phyloP scores from a whole-genome alignment of 139 green algal species.

The Micractinium sp. region DNA sequence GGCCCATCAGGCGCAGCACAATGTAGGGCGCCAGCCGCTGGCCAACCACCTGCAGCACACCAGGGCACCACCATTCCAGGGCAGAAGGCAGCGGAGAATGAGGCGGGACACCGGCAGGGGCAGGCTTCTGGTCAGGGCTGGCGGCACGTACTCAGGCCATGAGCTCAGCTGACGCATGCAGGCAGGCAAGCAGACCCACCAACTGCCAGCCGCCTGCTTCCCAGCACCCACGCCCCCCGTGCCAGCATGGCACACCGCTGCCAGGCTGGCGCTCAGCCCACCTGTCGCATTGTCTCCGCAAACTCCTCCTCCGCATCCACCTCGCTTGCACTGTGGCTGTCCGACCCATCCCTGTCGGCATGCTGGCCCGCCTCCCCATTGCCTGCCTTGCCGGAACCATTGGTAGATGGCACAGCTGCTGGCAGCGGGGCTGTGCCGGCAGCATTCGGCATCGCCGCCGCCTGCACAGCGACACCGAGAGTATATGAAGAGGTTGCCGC shows the following conservation, averaged over 20 bases:
- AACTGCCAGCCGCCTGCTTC: not conserved
- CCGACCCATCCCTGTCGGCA: not conserved
- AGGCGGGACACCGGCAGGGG: not conserved
- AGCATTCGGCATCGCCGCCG: not conserved
- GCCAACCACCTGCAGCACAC: conserved; percentile 36
- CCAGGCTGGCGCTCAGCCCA: not conserved
- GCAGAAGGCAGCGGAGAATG: not conserved
- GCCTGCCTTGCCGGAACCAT: too few relatives aligned
- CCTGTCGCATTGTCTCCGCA: conserved; percentile 5
- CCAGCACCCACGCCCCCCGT: not conserved
- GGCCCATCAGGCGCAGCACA: conserved; percentile 22
- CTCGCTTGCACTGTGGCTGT: not conserved
- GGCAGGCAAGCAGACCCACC: too few relatives aligned
- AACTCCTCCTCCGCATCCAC: not conserved
- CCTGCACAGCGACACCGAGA: not conserved
- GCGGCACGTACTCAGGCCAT: too few relatives aligned
- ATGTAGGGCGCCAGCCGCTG: conserved; percentile 11
- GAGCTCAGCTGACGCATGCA: too few relatives aligned
- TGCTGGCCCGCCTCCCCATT: too few relatives aligned
- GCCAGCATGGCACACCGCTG: too few relatives aligned
- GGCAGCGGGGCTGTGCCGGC: not conserved
- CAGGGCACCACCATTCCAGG: not conserved
- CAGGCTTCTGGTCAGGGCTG: too few relatives aligned
- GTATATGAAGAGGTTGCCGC: too few relatives aligned
- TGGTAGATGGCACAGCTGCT: not conserved